Percentiles rank a stretch among this genome's conserved stretches.
phyloP scores from a whole-genome alignment of 2,329 filamentous ascomycete species.

The Blumeriella jaapii region DNA sequence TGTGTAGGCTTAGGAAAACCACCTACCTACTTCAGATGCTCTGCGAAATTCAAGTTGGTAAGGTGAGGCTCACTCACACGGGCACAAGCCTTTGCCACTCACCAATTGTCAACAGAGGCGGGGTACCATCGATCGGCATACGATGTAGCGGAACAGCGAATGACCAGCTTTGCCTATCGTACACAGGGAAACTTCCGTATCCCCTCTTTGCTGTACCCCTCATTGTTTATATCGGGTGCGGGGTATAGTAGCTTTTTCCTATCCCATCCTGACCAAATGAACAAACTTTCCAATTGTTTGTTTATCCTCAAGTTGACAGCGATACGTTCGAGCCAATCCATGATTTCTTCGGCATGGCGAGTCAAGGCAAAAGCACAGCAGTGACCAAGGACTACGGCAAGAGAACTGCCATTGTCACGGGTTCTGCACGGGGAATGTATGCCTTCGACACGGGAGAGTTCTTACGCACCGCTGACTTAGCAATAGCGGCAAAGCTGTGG shows the following conservation, averaged over 20 bases:
- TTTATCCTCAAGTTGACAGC: background rate
- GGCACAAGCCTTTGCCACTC: no score
- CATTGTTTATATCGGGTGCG: no score
- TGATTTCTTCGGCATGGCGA: constrained; percentile 4
- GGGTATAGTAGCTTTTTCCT: no score
- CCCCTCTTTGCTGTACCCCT: background rate
- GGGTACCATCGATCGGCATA: background rate
- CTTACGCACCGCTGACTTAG: background rate
- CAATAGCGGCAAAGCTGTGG: constrained; percentile 46
- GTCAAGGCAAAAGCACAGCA: constrained; percentile 16
- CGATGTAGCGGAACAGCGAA: background rate
- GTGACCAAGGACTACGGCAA: constrained; percentile 23
- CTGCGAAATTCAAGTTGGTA: no score
- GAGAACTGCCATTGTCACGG: constrained; percentile 30
- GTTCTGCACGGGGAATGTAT: constrained; percentile 31
- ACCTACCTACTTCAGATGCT: no score
- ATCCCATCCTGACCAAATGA: no score
- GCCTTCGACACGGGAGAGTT: no score
- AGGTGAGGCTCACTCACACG: no score
- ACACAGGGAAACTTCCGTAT: background rate
- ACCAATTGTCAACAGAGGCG: background rate
- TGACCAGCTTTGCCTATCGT: background rate
- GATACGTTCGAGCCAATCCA: background rate
- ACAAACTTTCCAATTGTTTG: no score
- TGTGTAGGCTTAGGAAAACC: no score